Evolutionary conservation across 2,329 filamentous ascomycete species (phyloP), one percentile per base, ranked within the genome.

Genomic region (Exophiala oligosperma): DNA sequence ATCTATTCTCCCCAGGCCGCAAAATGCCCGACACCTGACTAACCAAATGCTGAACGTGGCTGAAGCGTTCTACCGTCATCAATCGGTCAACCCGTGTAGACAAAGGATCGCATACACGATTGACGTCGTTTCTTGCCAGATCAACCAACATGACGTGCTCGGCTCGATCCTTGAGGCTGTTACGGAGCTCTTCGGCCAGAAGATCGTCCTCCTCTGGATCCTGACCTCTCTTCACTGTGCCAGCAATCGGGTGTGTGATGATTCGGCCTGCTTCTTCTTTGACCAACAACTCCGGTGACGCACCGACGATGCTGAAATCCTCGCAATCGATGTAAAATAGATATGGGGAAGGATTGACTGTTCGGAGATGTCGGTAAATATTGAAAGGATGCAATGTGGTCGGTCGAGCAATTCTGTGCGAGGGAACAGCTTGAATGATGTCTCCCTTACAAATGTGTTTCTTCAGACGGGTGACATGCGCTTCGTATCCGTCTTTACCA

Each of bases 141-240:
- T 99, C 93, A 48, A 97, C 94, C 66, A 99, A 80, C 94, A 99
- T 99, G 69, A 97, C 92, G 78, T 97, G 92, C 77, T 96, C 91
- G 51, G 91, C 91, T 53, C 91, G 86, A 78, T 99, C 94, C 76
- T 99, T 97, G 66, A 96, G 80, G 54, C 88, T 95, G 68, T 79
- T 84, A 49, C 86, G 84, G 58, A 96, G 84, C 74, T 91, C 89
- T 47, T 86, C 81, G 8, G 92, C 92, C 26, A 97, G 84, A 14
- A 77, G 79, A 65, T 89, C 86, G 71, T 99, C 94, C 70, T 97
- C 91, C 70, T 91, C 88, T 2, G 86, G 78, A 1, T 88, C 91
- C 69, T 84, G 85, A 60, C 93, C 92, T 67, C 94, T 86, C 76
- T 90, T 92, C 56, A 97, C 92, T 0, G 94, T 99, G 54, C 94